These are phyloP conservation scores for Pisolithus microcarpus DNA, from an alignment of 768 basidiomycete species.

Conservation along the genomic window DNA sequence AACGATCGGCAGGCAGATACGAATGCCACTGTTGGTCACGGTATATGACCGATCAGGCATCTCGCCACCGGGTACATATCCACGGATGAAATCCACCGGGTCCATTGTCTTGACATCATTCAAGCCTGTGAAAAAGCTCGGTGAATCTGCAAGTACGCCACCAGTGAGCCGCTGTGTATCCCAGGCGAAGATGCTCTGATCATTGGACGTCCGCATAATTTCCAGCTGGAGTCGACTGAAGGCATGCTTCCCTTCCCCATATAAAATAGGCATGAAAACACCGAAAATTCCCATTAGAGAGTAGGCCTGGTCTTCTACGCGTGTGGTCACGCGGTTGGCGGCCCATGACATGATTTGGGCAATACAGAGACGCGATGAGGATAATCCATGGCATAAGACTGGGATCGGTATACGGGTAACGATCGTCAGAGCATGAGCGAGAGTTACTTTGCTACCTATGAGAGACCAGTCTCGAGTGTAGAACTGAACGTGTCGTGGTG, in stretches of 20 bases:
- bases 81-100: neutral
- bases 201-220: conserved; percentile 1
- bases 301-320: conserved; percentile 13
- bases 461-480: conserved; percentile 20
- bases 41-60: neutral
- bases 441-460: conserved; percentile 5
- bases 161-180: neutral
- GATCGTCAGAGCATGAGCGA: neutral
- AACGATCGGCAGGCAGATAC: neutral
- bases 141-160: neutral
- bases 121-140: neutral
- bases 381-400: neutral
- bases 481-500: conserved; percentile 21
- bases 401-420: neutral
- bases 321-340: conserved; percentile 9
- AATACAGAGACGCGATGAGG: neutral
- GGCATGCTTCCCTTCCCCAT: conserved; percentile 11
- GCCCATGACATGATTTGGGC: conserved; percentile 9
- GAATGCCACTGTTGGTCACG: neutral
- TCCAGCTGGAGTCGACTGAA: conserved; percentile 6
- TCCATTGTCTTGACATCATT: neutral
- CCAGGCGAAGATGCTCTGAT: conserved; percentile 4
- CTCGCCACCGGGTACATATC: neutral
- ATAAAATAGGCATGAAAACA: conserved; percentile 8
- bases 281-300: conserved; percentile 12